Evolutionary conservation across 441 rosid genomes (phyloP).

Genomic region (Euphorbia celastroides): DNA sequence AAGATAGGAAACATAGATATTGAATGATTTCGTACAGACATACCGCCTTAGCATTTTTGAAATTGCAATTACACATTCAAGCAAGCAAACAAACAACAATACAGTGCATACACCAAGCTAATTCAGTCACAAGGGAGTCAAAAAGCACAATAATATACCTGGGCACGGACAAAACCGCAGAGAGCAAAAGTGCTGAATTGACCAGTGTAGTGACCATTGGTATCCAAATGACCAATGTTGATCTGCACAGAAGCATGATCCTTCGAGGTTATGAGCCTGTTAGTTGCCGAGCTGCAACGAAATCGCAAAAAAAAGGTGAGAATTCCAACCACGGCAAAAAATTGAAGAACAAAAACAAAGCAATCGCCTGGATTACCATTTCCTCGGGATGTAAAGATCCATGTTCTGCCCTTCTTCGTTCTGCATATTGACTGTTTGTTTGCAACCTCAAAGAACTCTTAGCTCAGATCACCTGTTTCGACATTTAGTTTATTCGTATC

Average conservation of each 20-base stretch:
- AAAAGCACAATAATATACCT: constrained; percentile 33
- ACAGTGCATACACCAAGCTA: background rate
- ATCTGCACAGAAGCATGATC: constrained; percentile 93
- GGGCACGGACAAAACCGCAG: constrained; percentile 78
- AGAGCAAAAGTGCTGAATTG: constrained; percentile 76
- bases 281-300: constrained; percentile 71
- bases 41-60: background rate
- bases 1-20: too few species aligned
- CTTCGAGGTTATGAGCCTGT: constrained; percentile 85
- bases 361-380: constrained; percentile 40
- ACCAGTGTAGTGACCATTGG: constrained; percentile 61
- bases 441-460: background rate
- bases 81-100: background rate
- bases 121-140: too few species aligned
- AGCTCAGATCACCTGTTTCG: constrained; percentile 21
- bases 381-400: constrained; percentile 90
- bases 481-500: background rate
- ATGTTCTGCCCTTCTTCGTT: constrained; percentile 81
- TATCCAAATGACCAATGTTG: constrained; percentile 83
- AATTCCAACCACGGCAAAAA: background rate
- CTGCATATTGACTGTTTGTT: constrained; percentile 59
- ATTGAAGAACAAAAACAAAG: background rate
- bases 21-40: background rate
- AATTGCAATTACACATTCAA: background rate
- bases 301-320: background rate